Evolutionary conservation across 306 rosid species (phyloP).

Genomic region (Acacia confusa): DNA sequence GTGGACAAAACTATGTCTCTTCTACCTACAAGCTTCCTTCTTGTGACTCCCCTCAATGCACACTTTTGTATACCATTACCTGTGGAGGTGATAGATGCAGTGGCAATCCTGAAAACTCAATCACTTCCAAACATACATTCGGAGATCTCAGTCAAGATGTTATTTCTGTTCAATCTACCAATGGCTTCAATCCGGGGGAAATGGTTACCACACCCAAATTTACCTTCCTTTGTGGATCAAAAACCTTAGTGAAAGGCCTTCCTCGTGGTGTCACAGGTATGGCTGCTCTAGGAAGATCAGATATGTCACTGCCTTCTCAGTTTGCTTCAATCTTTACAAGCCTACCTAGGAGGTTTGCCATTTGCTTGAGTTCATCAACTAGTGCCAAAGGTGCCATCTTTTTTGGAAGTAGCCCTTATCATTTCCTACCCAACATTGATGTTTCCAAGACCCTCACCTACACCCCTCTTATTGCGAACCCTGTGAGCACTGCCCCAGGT

Average conservation of each 20-base stretch:
- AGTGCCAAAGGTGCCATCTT: conserved; percentile 31
- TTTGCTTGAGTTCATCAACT: conserved; percentile 43
- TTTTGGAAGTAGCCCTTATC: conserved; percentile 36
- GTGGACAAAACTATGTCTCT: conserved; percentile 38
- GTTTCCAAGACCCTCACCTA: conserved; percentile 32
- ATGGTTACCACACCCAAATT: conserved; percentile 23
- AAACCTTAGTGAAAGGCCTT: conserved; percentile 22
- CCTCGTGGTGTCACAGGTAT: conserved; percentile 46
- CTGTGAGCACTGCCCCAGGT: conserved; percentile 25
- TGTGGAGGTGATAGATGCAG: background rate
- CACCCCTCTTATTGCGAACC: conserved; percentile 46
- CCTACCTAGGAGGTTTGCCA: conserved; percentile 35
- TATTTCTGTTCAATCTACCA: conserved; percentile 35
- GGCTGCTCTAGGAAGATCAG: conserved; percentile 42
- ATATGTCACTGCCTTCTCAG: conserved; percentile 33
- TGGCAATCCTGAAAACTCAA: conserved; percentile 3
- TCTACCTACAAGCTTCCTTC: conserved; percentile 39
- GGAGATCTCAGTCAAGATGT: conserved; percentile 32
- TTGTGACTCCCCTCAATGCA: conserved; percentile 44
- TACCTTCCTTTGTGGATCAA: conserved; percentile 33
- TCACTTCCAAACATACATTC: background rate
- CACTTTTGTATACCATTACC: background rate
- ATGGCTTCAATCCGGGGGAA: conserved; percentile 30
- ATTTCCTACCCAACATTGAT: conserved; percentile 12
- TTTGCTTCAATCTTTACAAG: conserved; percentile 31